Evolutionary conservation across 2,329 filamentous ascomycete species (phyloP), one percentile per base, ranked within the genome.

Genomic region (Colletotrichum incanum): DNA sequence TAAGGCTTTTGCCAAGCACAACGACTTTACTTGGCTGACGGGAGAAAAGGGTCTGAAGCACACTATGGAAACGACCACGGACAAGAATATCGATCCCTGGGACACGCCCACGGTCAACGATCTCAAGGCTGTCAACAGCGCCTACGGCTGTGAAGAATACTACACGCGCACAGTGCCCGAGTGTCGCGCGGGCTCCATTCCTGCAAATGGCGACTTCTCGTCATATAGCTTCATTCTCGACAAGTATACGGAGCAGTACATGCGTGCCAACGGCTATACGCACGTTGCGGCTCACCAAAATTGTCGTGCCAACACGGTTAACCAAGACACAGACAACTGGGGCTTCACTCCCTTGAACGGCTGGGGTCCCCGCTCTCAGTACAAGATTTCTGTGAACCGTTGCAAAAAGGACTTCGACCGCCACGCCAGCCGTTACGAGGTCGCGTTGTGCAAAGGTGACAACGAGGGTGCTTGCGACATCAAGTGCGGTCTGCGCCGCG

Each of bases 371-470:
- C 14, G 16, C 41, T 20, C 66, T 5, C 61, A 23, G 52, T 69
- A 69, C 26, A 58, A 58, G 11, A 7, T 69, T 20, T 58, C 61
- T 12, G 47, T 45, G 1, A n/a, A 65, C 60, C 60, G 66, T 26
- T 69, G 66, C 52, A 65, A 65, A 26, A 58, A 65, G 50, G 20
- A 26, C 9, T 56, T 41, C 20, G 43, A 45, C 52, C 66, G 66
- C 20, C 66, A 69, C 66, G 66, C 61, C 20, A 69, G 66, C 34
- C 66, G 66, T 16, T 69, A 69, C 34, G 66, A 69, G 52, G n/a
- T 69, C 8, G 66, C 66, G 8, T 43, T 69, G 8, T 71, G 67
- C 63, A 60, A 61, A 37, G 67, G 67, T 4, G 41, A 67, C 26
- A 41, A 67, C 12, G 63, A 67, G 47, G 41, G 5, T 7, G 31